Base-by-base conservation (phyloP, 1,284 basidiomycete genomes). In the Microstroma glucosiphilum region DNA sequence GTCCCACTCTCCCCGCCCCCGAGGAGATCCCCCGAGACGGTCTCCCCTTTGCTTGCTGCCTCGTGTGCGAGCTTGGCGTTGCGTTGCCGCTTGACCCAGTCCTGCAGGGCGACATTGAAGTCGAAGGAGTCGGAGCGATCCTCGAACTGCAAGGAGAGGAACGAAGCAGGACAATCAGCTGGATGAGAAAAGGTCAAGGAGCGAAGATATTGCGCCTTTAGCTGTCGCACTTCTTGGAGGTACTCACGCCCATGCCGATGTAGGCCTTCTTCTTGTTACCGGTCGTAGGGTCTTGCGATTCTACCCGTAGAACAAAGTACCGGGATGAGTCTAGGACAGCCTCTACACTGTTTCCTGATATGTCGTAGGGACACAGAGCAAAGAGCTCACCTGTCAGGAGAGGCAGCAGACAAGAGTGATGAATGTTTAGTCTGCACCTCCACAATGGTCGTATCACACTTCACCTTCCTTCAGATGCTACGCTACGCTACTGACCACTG, bases 281-380 rank as follows among this genome's bases (percentile, higher is more conserved):
- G 69, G 67, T 57, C 13, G 65, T 61, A 15, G 73, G 73, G 60
- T 54, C 65, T 13, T 68, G 60, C 9, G 63, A 66, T 80, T 81
- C 92, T 1, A 96, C 88, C 59, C 91, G 85, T 37, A 97, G 83
- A 6, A 96, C 93, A 80, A 96, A 96, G 81, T 97, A 98, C 56
- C 94, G 86, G 9, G 91, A 93, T 0, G 91, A 94, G 80, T 99
- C 94, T 26, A 98, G 84, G 6, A 97, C 93, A 7, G 92, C 89
- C 75, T 99, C 96, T 19, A 97, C 91, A 30, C 87, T 87, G 6
- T 90, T 75, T 54, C 87, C 87, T 40, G 85, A 82, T 11, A 88
- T 84, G 73, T 90, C 25, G 51, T 54, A 54, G n/a, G 87, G 87
- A 11, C 90, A 87, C 69, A 87, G 87, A 30, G 94, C 96, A 80